A percentile compares a stretch with the other conserved stretches of the same genome.
Evolutionary conservation across 257 asterid species (phyloP).

Genomic region (Salvia splendens): DNA sequence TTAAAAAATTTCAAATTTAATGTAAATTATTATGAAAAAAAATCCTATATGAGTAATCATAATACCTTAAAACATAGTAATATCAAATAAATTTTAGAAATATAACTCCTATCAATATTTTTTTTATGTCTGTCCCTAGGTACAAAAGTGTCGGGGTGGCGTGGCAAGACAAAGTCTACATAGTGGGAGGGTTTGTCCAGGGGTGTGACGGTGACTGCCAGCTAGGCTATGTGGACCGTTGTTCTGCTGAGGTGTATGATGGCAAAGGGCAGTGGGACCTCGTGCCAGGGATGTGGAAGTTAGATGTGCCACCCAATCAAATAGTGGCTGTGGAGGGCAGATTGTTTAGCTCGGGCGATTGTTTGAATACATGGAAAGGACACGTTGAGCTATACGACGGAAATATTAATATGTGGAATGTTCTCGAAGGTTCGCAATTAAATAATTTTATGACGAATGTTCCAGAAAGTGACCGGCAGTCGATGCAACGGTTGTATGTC

Average conservation of each 20-base stretch:
- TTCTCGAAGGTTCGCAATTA: slow-evolving; percentile 46
- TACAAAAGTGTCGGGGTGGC: slow-evolving; percentile 55
- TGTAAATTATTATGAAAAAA: no score
- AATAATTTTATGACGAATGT: not conserved
- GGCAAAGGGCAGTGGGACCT: slow-evolving; percentile 41
- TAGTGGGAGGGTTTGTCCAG: slow-evolving; percentile 51
- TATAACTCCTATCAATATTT: no score
- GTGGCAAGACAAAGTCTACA: slow-evolving; percentile 54
- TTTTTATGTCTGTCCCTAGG: no score
- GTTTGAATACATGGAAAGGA: slow-evolving; percentile 58
- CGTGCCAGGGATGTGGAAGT: slow-evolving; percentile 50
- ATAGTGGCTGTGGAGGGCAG: slow-evolving; percentile 41
- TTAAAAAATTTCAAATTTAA: no score
- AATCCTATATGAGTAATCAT: no score
- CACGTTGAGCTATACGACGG: slow-evolving; percentile 49
- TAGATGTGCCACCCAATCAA: slow-evolving; percentile 63
- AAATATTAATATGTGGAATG: slow-evolving; percentile 43
- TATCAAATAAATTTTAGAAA: no score
- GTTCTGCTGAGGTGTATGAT: slow-evolving; percentile 54
- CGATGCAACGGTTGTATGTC: slow-evolving; percentile 35
- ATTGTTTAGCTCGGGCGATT: slow-evolving; percentile 54
- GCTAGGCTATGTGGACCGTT: slow-evolving; percentile 36
- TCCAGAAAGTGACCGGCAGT: not conserved
- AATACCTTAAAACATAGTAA: no score
- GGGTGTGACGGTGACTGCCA: slow-evolving; percentile 25